Base-by-base conservation (phyloP, 164 flowering plant species). In the Euptelea pleiosperma region DNA sequence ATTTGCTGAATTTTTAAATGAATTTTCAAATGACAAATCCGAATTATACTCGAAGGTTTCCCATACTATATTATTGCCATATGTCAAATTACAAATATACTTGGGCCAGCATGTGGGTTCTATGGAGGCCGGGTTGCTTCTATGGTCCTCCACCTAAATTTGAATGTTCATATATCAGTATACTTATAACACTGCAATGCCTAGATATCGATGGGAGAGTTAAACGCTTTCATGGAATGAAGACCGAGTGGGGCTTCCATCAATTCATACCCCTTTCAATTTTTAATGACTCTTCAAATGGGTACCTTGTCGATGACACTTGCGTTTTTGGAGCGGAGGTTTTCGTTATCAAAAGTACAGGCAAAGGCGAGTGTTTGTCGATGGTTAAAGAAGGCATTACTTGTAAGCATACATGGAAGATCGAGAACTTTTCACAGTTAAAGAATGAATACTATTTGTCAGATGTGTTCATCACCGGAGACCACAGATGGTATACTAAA, bases 241-340 rank as follows among this genome's bases (percentile, higher is more conserved):
- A 54, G 44, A 54, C 29, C 36, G 18, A 36, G 10, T 36, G 41
- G 57, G 57, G 57, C 19, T 36, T 19, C 57, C 21, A 43, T 4
- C 29, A 54, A 21, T 18, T 54, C 1, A 21, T 54, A 22, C 57
- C 57, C 3, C 29, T 30, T 12, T 5, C 43, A 22, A 36, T 44
- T 3, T 22, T 54, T 16, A 37, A 37, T 12, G 44, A 54, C 18
- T 36, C 57, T 54, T 36, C 16, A 2, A 54, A 36, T 24, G 57
- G 57, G 10, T 54, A 36, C 31, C 44, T 54, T 36, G 44, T 54
- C 8, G 43, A 54, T 14, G 30, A 54, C 24, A 22, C 57, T 37
- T 54, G 57, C 26, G 18, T 37, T 6, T 54, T 54, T 37, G 57
- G 57, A 36, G 57, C 31, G 6, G 57, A 54, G 26, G 30, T 54